A percentile compares a stretch with the other conserved stretches of the same genome.
Conservation (phyloP, 352 stramenopile species). For the Phytophthora lateralis region DNA sequence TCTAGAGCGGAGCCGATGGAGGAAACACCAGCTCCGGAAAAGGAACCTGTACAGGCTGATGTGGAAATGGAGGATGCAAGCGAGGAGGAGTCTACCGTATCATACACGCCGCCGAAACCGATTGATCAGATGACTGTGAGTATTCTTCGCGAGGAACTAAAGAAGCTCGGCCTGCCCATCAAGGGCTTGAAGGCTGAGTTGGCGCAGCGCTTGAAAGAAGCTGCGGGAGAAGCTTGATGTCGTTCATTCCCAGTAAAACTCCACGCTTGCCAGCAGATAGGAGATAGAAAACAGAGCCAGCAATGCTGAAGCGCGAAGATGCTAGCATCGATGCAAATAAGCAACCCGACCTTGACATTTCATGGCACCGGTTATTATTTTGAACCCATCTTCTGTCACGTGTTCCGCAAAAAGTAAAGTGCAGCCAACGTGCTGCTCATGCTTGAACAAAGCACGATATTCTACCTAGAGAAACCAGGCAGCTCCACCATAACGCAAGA, state of each 20-base stretch:
- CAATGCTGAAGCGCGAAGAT: constrained; percentile 17
- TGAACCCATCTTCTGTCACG: constrained; percentile 11
- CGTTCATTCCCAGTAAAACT: constrained; percentile 12
- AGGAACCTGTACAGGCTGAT: constrained; percentile 35
- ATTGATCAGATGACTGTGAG: constrained; percentile 82
- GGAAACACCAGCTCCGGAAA: constrained; percentile 17
- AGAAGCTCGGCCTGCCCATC: constrained; percentile 73
- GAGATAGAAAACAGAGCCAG: constrained; percentile 35
- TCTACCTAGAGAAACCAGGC: constrained; percentile 9
- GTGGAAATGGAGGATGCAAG: constrained; percentile 65
- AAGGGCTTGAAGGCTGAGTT: constrained; percentile 87
- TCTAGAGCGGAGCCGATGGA: constrained; percentile 28
- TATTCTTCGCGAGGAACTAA: constrained; percentile 73
- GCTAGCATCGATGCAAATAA: constrained; percentile 35
- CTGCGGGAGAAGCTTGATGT: constrained; percentile 44
- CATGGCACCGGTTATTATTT: constrained; percentile 12
- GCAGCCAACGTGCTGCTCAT: constrained; percentile 2
- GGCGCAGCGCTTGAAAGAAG: constrained; percentile 81
- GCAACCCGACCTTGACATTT: constrained; percentile 6
- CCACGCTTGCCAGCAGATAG: constrained; percentile 30
- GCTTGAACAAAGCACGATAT: constrained; percentile 7
- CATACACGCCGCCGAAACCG: constrained; percentile 71
- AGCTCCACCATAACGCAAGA: constrained; percentile 4
- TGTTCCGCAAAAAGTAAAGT: constrained; percentile 11
- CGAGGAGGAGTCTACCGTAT: constrained; percentile 32